phyloP scores from a whole-genome alignment of 306 rosid species.

The Benincasa hispida region DNA sequence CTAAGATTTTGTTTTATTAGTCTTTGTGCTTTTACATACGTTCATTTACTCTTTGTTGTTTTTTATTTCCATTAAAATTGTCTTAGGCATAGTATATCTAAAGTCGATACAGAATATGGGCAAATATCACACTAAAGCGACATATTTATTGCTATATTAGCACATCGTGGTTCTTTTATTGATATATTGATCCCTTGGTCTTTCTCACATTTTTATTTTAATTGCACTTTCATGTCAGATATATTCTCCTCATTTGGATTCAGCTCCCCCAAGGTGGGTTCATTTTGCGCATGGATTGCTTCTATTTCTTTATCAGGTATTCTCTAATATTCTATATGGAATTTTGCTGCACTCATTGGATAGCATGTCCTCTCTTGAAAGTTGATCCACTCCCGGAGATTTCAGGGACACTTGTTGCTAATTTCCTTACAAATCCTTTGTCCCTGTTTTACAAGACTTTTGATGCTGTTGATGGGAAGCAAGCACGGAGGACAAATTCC shows the following conservation, averaged over 20 bases:
- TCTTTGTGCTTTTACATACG: not conserved
- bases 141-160: not conserved
- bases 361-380: not conserved
- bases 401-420: not conserved
- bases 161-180: not conserved
- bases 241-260: conserved; percentile 77
- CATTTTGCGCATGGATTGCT: conserved; percentile 86
- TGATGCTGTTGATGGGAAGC: conserved; percentile 99
- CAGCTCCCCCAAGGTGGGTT: conserved; percentile 97
- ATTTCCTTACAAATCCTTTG: not conserved
- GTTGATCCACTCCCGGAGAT: not conserved
- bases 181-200: not conserved
- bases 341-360: not conserved
- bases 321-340: not conserved
- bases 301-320: conserved; percentile 90
- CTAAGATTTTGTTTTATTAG: not conserved
- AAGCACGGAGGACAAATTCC: conserved; percentile 94
- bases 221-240: conserved; percentile 35
- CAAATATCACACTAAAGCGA: not conserved
- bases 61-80: not conserved
- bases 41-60: not conserved
- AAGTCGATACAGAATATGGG: not conserved
- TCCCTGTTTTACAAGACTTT: conserved; percentile 46
- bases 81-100: not conserved
- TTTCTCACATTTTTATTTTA: not conserved